A percentile compares a stretch with the other conserved stretches of the same genome.
Evolutionary conservation across 2,329 filamentous ascomycete species (phyloP).

Genomic region (Paramyrothecium sp.): DNA sequence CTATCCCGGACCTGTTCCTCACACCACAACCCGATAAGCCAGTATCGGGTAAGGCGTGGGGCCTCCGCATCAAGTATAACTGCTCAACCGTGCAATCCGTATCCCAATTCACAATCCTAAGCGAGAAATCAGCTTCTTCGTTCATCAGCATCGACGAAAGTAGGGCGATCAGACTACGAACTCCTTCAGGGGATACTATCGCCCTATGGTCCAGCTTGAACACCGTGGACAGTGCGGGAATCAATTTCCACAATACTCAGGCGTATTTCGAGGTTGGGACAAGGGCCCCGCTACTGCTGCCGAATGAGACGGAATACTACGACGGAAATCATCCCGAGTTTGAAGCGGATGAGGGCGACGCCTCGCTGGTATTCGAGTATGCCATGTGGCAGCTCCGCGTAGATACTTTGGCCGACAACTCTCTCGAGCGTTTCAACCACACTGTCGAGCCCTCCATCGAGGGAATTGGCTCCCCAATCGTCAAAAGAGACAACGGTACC

Average conservation of each 20-base stretch:
- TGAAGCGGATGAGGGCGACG: background rate
- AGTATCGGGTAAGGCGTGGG: background rate
- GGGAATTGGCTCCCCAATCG: background rate
- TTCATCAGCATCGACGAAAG: background rate
- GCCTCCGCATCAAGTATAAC: background rate
- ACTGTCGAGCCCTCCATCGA: background rate
- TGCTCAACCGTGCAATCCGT: background rate
- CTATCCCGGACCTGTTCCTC: background rate
- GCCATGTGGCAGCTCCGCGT: background rate
- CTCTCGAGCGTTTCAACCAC: background rate
- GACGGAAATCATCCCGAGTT: background rate
- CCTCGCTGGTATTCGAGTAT: background rate
- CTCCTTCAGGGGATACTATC: background rate
- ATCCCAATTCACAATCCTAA: background rate
- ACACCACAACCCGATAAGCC: background rate
- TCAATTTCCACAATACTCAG: background rate
- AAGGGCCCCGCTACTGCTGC: background rate
- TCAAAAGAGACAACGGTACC: background rate
- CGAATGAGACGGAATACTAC: background rate
- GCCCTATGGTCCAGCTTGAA: background rate
- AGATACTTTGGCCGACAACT: background rate
- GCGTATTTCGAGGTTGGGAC: background rate
- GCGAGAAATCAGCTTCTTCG: background rate
- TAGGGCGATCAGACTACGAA: background rate
- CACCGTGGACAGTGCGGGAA: background rate